Evolutionary conservation across 345 rosid species (phyloP).

Genomic region (Eucalyptus sp.): DNA sequence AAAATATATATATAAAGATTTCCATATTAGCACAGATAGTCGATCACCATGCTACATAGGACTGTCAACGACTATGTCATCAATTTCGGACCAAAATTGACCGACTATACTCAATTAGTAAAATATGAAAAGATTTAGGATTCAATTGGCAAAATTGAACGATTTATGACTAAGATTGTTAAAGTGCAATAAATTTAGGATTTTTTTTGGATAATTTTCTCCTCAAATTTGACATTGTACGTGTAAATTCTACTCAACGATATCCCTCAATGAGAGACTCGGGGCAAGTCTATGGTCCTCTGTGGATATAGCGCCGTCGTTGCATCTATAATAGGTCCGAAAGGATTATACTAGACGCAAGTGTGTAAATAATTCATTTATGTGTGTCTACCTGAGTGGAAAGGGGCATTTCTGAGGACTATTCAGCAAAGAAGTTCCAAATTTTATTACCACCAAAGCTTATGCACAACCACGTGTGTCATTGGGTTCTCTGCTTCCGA

Average conservation of each 20-base stretch:
- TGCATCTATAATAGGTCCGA: background rate
- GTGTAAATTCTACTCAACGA: background rate
- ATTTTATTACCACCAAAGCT: no score
- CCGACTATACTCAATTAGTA: no score
- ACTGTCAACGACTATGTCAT: accelerated
- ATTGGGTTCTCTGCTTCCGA: no score
- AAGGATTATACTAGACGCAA: background rate
- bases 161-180: no score
- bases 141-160: no score
- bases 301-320: background rate
- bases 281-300: background rate
- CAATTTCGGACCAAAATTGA: background rate
- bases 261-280: background rate
- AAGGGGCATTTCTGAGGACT: background rate
- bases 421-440: background rate
- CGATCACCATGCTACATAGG: background rate
- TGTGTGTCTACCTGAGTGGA: background rate
- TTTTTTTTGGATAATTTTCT: no score
- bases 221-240: accelerated
- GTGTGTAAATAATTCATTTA: background rate
- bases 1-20: no score
- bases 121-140: no score
- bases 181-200: background rate
- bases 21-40: no score
- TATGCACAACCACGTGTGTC: no score